These are phyloP conservation scores for Apiosordaria backusii DNA, from an alignment of 495 filamentous ascomycete species.

Conservation along the genomic window DNA sequence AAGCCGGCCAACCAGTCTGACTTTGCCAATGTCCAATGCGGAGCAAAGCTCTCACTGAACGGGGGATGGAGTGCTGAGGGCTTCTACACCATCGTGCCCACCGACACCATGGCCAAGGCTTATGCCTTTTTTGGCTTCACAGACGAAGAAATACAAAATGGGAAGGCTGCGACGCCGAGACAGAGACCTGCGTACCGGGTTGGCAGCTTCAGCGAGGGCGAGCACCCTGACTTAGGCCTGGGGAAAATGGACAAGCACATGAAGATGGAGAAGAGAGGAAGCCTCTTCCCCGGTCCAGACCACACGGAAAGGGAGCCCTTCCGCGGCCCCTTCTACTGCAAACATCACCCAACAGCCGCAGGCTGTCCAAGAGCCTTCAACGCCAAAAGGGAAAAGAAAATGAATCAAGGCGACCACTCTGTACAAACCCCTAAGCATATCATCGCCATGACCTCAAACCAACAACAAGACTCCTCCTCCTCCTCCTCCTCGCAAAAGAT, in stretches of 20 bases:
- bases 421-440: no score
- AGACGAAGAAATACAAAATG: constrained; percentile 19
- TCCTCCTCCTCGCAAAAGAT: no score
- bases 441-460: no score
- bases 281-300: no score
- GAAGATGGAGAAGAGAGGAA: not conserved
- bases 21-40: constrained; percentile 17
- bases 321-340: no score
- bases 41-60: constrained; percentile 19
- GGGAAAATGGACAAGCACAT: not conserved
- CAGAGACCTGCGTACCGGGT: constrained; percentile 9
- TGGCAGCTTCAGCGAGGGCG: constrained; percentile 3
- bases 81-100: constrained; percentile 27
- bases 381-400: no score
- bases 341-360: no score
- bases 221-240: not conserved
- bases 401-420: no score
- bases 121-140: constrained; percentile 29
- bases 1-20: constrained; percentile 17
- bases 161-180: not conserved
- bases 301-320: no score
- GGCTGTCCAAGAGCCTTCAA: no score
- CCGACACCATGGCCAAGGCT: constrained; percentile 5
- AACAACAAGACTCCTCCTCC: no score
- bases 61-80: constrained; percentile 25